phyloP scores from a whole-genome alignment of 371 early-diverging fungal species.

The Haplosporangium sp. region DNA sequence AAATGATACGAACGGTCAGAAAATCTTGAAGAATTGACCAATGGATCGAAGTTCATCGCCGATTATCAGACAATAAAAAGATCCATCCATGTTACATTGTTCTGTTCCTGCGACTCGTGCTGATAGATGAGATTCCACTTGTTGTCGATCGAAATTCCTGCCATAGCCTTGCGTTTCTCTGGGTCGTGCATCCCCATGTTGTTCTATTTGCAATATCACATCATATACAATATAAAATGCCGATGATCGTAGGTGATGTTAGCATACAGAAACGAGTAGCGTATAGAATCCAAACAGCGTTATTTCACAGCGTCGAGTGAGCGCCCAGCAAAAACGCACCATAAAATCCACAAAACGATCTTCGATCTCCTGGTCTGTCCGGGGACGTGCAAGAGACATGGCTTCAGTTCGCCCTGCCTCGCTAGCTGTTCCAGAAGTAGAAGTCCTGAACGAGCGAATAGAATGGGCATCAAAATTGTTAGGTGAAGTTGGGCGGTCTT shows the following conservation, averaged over 20 bases:
- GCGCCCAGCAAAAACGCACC: constrained; percentile 19
- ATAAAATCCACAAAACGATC: constrained; percentile 54
- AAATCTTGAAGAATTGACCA: too few relatives aligned
- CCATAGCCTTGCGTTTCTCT: constrained; percentile 43
- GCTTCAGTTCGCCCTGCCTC: constrained; percentile 45
- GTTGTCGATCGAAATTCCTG: constrained; percentile 35
- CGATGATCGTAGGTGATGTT: neutral
- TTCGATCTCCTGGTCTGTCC: constrained; percentile 52
- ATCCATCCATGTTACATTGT: constrained; percentile 25
- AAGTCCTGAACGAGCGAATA: constrained; percentile 35
- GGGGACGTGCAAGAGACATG: constrained; percentile 44
- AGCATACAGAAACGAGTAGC: too few relatives aligned
- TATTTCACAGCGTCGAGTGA: too few relatives aligned
- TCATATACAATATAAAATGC: neutral
- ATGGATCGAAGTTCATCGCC: too few relatives aligned
- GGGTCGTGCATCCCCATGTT: constrained; percentile 54
- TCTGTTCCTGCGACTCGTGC: constrained; percentile 49
- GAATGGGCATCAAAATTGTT: constrained; percentile 41
- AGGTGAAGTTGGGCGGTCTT: constrained; percentile 33
- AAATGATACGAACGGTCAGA: too few relatives aligned
- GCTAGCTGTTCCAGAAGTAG: constrained; percentile 28
- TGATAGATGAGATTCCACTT: constrained; percentile 55
- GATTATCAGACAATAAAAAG: too few relatives aligned
- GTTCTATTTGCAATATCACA: constrained; percentile 17
- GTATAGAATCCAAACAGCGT: too few relatives aligned